phyloP scores from a whole-genome alignment of 495 filamentous ascomycete species.

The Lophiotrema nucula region DNA sequence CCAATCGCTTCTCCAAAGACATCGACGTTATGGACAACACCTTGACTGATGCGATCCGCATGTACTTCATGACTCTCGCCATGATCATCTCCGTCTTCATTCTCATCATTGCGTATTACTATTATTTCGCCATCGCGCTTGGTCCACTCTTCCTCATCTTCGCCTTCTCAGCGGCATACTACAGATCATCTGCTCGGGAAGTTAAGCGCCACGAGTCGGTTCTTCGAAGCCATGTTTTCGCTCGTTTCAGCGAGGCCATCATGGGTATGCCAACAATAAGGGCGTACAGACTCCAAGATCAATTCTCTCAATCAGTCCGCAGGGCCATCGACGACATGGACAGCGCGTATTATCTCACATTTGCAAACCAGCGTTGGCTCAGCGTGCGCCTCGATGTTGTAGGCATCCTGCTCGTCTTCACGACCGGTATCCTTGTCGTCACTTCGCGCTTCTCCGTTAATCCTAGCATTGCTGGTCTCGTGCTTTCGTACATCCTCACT shows the following conservation, averaged over 20 bases:
- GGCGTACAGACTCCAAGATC: conserved; percentile 76
- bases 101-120: conserved; percentile 88
- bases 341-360: conserved; percentile 89
- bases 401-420: conserved; percentile 77
- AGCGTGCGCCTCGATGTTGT: conserved; percentile 80
- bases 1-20: conserved; percentile 94
- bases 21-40: conserved; percentile 95
- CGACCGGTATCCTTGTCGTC: conserved; percentile 84
- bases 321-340: conserved; percentile 85
- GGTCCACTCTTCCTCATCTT: conserved; percentile 78
- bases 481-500: conserved; percentile 86
- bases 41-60: conserved; percentile 83
- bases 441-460: conserved; percentile 86
- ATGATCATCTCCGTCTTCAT: conserved; percentile 72
- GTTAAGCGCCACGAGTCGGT: conserved; percentile 92
- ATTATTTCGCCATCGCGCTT: conserved; percentile 89
- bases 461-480: conserved; percentile 81
- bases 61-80: conserved; percentile 83
- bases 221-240: conserved; percentile 80
- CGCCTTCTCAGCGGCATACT: conserved; percentile 81
- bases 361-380: conserved; percentile 91
- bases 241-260: conserved; percentile 87
- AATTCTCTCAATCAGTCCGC: conserved; percentile 68
- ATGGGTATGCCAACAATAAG: conserved; percentile 80
- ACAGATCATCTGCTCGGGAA: conserved; percentile 85